Conservation (phyloP, 202 grass and related monocot genomes). For the Setaria italica region DNA sequence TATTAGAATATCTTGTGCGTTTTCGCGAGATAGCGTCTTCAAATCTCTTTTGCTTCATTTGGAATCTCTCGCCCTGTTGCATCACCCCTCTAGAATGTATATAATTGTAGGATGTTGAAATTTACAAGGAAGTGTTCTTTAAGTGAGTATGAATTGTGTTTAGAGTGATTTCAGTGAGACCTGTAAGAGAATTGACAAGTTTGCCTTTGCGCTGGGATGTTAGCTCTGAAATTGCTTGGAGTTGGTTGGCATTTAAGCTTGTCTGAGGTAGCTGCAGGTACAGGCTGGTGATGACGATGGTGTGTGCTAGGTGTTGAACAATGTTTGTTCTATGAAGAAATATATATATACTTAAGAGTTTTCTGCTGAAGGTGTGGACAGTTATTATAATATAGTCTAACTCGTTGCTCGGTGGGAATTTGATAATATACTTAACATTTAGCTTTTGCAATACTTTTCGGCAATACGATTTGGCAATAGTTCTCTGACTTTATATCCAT, state of each 20-base stretch:
- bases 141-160: conserved; percentile 4
- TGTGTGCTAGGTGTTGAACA: conserved; percentile 34
- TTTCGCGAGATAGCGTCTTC: conserved; percentile 9
- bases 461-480: background rate
- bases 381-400: conserved; percentile 22
- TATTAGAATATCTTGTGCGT: conserved; percentile 8
- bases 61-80: background rate
- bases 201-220: conserved; percentile 41
- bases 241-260: conserved; percentile 63
- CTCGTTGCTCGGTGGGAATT: conserved; percentile 14
- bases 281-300: conserved; percentile 54
- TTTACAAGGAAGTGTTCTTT: conserved; percentile 26
- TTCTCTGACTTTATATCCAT: background rate
- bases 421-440: conserved; percentile 21
- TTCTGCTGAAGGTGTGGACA: conserved; percentile 32
- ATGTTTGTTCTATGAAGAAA: conserved; percentile 28
- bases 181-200: conserved; percentile 23
- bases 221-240: conserved; percentile 46
- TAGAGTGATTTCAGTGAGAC: conserved; percentile 30
- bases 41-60: conserved; percentile 38
- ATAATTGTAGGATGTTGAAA: conserved; percentile 5
- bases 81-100: background rate
- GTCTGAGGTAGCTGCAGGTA: conserved; percentile 58
- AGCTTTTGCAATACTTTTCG: conserved; percentile 21
- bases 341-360: background rate